Percentiles rank a stretch among this genome's conserved stretches.
Evolutionary conservation across 192 early-diverging fungal species (phyloP).

Genomic region (Coemansia sp.): DNA sequence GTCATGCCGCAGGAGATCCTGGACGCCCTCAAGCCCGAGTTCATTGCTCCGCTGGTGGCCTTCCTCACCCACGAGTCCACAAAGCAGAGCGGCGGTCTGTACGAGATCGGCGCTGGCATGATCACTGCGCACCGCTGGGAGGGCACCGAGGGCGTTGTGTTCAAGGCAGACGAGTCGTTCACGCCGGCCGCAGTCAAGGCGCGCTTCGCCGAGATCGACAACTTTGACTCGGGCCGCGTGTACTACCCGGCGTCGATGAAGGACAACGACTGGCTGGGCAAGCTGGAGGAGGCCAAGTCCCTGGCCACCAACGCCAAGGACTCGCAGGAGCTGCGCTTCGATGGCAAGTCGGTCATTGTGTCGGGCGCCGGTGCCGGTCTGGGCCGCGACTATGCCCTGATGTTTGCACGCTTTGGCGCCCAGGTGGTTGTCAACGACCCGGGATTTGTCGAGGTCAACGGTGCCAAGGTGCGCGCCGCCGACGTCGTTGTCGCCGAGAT

Average conservation of each 20-base stretch:
- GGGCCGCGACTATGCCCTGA: conserved; percentile 81
- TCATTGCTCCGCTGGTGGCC: conserved; percentile 91
- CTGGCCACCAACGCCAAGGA: conserved; percentile 59
- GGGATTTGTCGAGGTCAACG: conserved; percentile 55
- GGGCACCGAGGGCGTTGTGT: conserved; percentile 80
- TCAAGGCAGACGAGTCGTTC: conserved; percentile 84
- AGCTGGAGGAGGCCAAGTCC: conserved; percentile 70
- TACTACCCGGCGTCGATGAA: conserved; percentile 70
- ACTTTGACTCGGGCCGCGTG: conserved; percentile 57
- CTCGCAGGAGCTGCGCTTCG: conserved; percentile 60
- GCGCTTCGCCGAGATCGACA: conserved; percentile 71
- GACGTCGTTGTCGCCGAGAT: conserved; percentile 87
- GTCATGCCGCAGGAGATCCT: conserved; percentile 95
- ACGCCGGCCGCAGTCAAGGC: conserved; percentile 77
- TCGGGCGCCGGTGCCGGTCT: conserved; percentile 94
- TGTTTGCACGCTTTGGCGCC: conserved; percentile 84
- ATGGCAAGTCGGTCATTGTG: conserved; percentile 78
- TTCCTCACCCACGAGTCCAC: conserved; percentile 88
- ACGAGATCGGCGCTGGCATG: conserved; percentile 93
- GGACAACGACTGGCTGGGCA: conserved; percentile 79
- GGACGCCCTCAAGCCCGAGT: conserved; percentile 94
- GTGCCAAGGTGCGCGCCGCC: conserved; percentile 47
- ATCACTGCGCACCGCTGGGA: conserved; percentile 91
- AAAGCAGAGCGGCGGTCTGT: conserved; percentile 77
- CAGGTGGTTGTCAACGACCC: conserved; percentile 92